These are phyloP conservation scores for Penicillium sp. DNA, from an alignment of 2,329 filamentous ascomycete genomes.

Conservation along the genomic window DNA sequence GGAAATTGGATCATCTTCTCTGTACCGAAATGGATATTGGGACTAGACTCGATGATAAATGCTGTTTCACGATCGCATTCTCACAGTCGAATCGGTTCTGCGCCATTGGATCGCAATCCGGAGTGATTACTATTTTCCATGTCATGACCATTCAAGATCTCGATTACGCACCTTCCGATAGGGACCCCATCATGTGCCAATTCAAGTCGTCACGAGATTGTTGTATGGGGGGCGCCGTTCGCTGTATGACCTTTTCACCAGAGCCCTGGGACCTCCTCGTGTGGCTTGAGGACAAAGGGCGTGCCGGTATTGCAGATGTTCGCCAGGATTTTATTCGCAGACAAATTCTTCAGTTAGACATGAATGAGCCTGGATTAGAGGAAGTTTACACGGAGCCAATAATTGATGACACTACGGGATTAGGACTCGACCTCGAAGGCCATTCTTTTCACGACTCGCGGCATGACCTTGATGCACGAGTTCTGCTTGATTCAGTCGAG, in stretches of 20 bases:
- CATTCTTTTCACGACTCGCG: conserved; percentile 22
- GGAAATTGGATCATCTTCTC: conserved; percentile 48
- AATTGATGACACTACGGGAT: conserved; percentile 31
- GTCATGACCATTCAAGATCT: conserved; percentile 37
- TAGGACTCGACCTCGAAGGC: conserved; percentile 31
- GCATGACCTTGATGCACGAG: conserved; percentile 30
- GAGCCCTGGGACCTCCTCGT: conserved; percentile 88
- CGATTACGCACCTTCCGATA: conserved; percentile 30
- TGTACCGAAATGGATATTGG: conserved; percentile 48
- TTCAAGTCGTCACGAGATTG: conserved; percentile 79
- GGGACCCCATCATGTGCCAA: conserved; percentile 65
- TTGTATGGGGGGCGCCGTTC: conserved; percentile 75
- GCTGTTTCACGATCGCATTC: conserved; percentile 55
- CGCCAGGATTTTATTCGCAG: conserved; percentile 52
- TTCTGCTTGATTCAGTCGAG: conserved; percentile 33
- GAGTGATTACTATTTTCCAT: conserved; percentile 53
- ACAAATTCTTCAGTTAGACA: conserved; percentile 47
- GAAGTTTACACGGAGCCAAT: conserved; percentile 39
- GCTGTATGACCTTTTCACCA: conserved; percentile 91
- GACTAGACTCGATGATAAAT: conserved; percentile 45
- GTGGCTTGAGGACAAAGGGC: conserved; percentile 84
- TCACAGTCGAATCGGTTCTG: conserved; percentile 55
- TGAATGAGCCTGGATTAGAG: conserved; percentile 39
- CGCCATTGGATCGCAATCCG: conserved; percentile 56
- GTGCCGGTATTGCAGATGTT: conserved; percentile 53